Percentiles rank a stretch among this genome's conserved stretches.
phyloP scores from a whole-genome alignment of 2,329 filamentous ascomycete genomes.

The Pseudopyricularia javanii region DNA sequence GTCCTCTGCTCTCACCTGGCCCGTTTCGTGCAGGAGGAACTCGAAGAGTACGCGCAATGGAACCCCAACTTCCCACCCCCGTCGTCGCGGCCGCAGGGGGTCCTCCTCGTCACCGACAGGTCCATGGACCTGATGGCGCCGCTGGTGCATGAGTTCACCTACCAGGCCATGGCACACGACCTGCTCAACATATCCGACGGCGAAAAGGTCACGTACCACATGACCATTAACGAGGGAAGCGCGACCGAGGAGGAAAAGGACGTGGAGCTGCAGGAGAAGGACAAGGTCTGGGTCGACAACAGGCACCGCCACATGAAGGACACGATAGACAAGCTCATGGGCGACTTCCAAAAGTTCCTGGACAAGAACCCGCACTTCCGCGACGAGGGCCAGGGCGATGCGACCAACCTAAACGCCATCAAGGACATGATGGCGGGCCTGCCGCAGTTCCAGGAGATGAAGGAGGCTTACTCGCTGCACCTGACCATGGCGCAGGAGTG shows the following conservation, averaged over 20 bases:
- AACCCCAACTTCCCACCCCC: constrained; percentile 75
- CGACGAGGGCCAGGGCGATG: constrained; percentile 40
- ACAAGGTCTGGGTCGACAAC: constrained; percentile 92
- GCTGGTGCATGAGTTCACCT: constrained; percentile 90
- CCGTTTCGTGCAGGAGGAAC: constrained; percentile 78
- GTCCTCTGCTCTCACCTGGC: constrained; percentile 83
- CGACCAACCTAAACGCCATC: constrained; percentile 76
- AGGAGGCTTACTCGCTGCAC: constrained; percentile 88
- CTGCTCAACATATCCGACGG: constrained; percentile 77
- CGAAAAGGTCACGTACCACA: constrained; percentile 79
- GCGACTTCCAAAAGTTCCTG: constrained; percentile 86
- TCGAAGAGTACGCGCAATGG: constrained; percentile 79
- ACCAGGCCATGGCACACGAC: constrained; percentile 97
- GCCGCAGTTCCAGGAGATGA: constrained; percentile 90
- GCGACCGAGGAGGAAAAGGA: constrained; percentile 69
- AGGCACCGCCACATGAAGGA: constrained; percentile 96
- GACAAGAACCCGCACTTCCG: constrained; percentile 87
- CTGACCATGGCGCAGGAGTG: constrained; percentile 94
- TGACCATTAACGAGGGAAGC: constrained; percentile 63
- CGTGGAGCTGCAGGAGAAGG: constrained; percentile 80
- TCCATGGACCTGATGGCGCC: constrained; percentile 88
- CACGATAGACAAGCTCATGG: constrained; percentile 84
- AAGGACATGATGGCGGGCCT: constrained; percentile 94
- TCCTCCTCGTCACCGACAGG: constrained; percentile 78
- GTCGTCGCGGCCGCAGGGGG: constrained; percentile 65